Base-by-base conservation (phyloP, 148 eudicot genomes). In the Salicornia ramosissima region DNA sequence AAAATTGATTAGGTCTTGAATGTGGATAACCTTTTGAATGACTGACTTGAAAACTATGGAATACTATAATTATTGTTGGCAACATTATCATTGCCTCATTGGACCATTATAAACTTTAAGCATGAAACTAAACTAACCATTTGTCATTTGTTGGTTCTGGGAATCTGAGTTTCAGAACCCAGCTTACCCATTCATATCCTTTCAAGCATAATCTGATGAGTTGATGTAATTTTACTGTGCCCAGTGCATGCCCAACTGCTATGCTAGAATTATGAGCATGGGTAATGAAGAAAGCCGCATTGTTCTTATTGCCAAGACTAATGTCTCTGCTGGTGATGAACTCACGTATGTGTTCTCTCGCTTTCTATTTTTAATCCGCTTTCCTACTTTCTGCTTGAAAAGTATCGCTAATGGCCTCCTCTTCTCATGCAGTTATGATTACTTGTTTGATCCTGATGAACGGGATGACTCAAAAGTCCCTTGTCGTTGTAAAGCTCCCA, bases 191-290 rank as follows among this genome's bases (percentile, higher is more conserved):
- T 5, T 10, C 60, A 10, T 55, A 10, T 55, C 2, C 18, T 14
- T 22, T 36, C 40, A 36, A 36, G 40, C 40, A 15, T 47, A 22
- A 58, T 39, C 29, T 29, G 18, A 36, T 26, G 36, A 45, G 11
- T 16, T 33, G 19, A 1, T 30, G 14, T 58, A 58, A 14, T 57
- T 40, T 21, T 2, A 68, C n/a, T 53, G 18, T 42, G 19, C 54
- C 54, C 89, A 94, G 98, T 94, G 98, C 82, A 87, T 84, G 98
- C 97, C 98, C 60, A 94, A 88, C 71, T 94, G 98, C 79, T 90
- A 88, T 70, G 92, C 98, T 45, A 87, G 98, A 84, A 94, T 94
- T 51, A 74, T 93, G 83, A 84, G 86, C 34, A 72, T 84, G 77
- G 87, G 86, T 56, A 73, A 85, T 28, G 85, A 89, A 22, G 83